Evolutionary conservation across 2,329 filamentous ascomycete species (phyloP), one percentile per base, ranked within the genome.

Genomic region (Davidsoniella virescens): DNA sequence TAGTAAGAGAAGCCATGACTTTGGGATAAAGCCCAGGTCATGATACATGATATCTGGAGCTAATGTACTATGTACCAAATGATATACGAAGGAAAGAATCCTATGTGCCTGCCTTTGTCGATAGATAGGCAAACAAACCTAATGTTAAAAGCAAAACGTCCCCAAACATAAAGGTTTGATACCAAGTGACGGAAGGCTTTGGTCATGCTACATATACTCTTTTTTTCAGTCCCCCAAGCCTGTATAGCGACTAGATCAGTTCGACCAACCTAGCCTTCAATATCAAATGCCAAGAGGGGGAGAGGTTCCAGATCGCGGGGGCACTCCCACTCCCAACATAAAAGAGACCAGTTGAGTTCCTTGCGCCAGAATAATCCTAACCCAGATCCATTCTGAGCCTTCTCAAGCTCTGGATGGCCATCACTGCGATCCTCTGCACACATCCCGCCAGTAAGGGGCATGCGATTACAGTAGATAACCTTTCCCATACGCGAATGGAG

Each of bases 401-500:
- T 59, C 10, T 59, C 58, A 12, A 65, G 57, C 14, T 62, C 61
- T 14, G 65, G 65, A 36, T 64, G 55, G 37, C 70, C 68, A 56
- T 70, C 64, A 55, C 71, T 69, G 57, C 75, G 75, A 61, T 78
- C 75, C 63, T 94, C 87, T 18, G 87, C 82, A 59, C 82, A 83
- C 67, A 95, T 71, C 41, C 86, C 88, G 46, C 90, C 90, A 10
- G 84, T 93, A 55, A 77, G 68, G 44, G 76, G 74, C 83, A 94
- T 92, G 50, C 84, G 76, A 55, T 80, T 73, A 55, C 77, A 78
- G 65, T 94, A 94, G 38, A 94, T 74, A 47, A 88, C 84, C 49
- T 83, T 80, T 42, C 85, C 81, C 72, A 98, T 94, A 47, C 92
- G 78, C 7, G 90, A 95, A 62, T 96, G 88, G 18, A 96, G 72